phyloP scores from a whole-genome alignment of 192 early-diverging fungal genomes.

The Glomus cerebriforme region DNA sequence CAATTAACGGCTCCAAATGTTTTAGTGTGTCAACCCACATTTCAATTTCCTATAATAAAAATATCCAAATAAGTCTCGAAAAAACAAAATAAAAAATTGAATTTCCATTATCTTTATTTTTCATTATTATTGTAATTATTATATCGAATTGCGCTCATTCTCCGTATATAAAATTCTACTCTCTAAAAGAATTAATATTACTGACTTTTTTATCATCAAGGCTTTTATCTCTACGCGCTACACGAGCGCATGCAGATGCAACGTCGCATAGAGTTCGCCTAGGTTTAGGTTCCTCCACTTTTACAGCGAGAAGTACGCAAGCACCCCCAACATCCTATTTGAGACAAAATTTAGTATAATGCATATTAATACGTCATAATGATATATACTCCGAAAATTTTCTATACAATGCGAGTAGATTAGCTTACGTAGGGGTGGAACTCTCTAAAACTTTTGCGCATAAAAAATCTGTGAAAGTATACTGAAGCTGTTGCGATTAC shows the following conservation, averaged over 20 bases:
- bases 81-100: no score
- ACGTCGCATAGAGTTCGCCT: slow-evolving; percentile 42
- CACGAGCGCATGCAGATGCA: slow-evolving; percentile 41
- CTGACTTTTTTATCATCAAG: slow-evolving; percentile 33
- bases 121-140: not conserved
- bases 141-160: not conserved
- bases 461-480: slow-evolving; percentile 75
- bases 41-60: slow-evolving; percentile 41
- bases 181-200: not conserved
- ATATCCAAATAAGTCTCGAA: no score
- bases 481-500: slow-evolving; percentile 64
- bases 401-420: not conserved
- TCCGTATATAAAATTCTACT: not conserved
- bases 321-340: slow-evolving; percentile 42
- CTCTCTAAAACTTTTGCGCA: slow-evolving; percentile 62
- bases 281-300: slow-evolving; percentile 41
- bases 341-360: slow-evolving; percentile 13
- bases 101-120: not conserved
- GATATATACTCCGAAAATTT: not conserved
- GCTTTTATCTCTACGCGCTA: slow-evolving; percentile 38
- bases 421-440: slow-evolving; percentile 61
- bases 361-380: not conserved
- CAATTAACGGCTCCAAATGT: slow-evolving; percentile 54
- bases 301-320: slow-evolving; percentile 43
- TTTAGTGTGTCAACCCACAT: slow-evolving; percentile 48